Evolutionary conservation across 2,329 filamentous ascomycete species (phyloP).

Genomic region (Fusarium mangiferae): DNA sequence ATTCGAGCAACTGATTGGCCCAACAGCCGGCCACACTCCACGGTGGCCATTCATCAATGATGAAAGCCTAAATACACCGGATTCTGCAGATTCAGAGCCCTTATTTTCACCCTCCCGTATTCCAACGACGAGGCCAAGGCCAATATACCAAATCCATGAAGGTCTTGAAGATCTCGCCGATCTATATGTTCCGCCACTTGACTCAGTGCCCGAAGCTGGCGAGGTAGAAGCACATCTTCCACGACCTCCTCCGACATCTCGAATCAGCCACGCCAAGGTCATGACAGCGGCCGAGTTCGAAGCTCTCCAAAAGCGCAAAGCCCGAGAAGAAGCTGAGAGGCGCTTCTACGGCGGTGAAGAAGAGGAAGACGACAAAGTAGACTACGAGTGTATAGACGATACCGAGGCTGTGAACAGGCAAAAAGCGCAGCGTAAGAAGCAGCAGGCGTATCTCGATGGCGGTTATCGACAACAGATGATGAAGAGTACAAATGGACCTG

Average conservation of each 20-base stretch:
- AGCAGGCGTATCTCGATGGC: slow-evolving; percentile 15
- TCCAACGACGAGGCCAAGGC: not conserved
- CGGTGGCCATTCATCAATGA: slow-evolving; percentile 32
- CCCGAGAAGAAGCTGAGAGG: not conserved
- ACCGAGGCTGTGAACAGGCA: not conserved
- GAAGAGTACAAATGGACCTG: slow-evolving; percentile 21
- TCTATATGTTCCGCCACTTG: not conserved
- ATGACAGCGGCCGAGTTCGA: slow-evolving; percentile 27
- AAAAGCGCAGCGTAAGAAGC: slow-evolving; percentile 12
- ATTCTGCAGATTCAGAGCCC: not conserved
- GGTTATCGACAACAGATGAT: slow-evolving; percentile 24
- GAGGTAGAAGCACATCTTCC: not conserved
- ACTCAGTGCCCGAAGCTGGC: not conserved
- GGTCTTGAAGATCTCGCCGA: not conserved
- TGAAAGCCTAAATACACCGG: slow-evolving; percentile 5
- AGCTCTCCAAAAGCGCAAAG: not conserved
- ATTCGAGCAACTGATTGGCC: not conserved
- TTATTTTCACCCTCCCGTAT: not conserved
- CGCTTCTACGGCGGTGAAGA: slow-evolving; percentile 1
- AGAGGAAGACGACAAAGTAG: slow-evolving; percentile 18
- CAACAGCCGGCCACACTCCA: not conserved
- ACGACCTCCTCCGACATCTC: not conserved
- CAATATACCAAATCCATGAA: slow-evolving; percentile 4
- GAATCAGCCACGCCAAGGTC: not conserved
- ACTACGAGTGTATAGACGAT: slow-evolving; percentile 18